Base-by-base conservation (phyloP, 139 green algal genomes). In the Chlorella sp. region DNA sequence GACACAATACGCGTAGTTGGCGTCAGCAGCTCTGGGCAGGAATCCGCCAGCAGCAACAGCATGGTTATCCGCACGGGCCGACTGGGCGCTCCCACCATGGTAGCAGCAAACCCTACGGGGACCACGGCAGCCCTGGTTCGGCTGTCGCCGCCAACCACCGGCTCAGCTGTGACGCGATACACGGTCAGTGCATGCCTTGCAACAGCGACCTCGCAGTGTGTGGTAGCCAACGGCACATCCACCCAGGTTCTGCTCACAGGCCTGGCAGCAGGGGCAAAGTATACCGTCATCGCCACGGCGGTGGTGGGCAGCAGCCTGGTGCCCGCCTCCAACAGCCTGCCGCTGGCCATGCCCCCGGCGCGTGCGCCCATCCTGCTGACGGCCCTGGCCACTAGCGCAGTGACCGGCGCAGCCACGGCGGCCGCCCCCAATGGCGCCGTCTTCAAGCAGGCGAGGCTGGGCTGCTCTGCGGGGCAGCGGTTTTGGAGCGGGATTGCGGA, bases 251-350 rank as follows among this genome's bases (percentile, higher is more conserved):
- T 26, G 9, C 26, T 78, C 1, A 13, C 17, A 11, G 41, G 71
- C 26, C 71, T 78, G 11, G 16, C 15, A 1, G 41, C 71, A 28
- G 71, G 71, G 34, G 28, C 71, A 26, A 60, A 9, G 4, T 63
- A 78, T 28, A 28, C 23, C 16, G 71, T 78, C 41, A 23, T 28
- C 25, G 71, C 71, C 12, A 39, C 55, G 38, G 69, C 69, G 23
- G 15, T 62, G 11, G 32, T 78, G 71, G 41, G 28, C 26, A 28
- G 71, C 39, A 63, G 15, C 15, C 41, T 6, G 9, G 28, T 78
- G 38, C 71, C 71, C 26, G 71, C 71, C 41, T 78, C 71, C 41
- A 78, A 78, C 71, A 28, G 41, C 71, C 41, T 63, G 26, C 28
- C 28, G 26, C 39, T 78, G 41, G 18, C 41, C 71, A 78, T 63